Percentiles rank a stretch among this genome's conserved stretches.
phyloP scores from a whole-genome alignment of 179 eudicot species.

The Patellifolia procumbens region DNA sequence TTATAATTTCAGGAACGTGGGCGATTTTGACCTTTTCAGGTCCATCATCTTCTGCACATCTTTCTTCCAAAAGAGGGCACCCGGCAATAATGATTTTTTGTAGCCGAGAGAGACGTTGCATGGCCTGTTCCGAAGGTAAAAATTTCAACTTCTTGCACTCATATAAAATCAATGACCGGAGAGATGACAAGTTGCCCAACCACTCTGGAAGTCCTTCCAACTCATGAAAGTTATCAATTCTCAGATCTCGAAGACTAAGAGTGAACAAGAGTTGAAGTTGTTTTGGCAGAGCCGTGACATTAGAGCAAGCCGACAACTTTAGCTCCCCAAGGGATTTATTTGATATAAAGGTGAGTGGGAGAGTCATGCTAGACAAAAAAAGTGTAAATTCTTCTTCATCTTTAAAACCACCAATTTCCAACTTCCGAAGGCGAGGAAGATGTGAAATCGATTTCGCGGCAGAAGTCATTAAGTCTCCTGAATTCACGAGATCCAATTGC shows the following conservation, averaged over 20 bases:
- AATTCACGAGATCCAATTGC: background rate
- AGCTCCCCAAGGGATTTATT: background rate
- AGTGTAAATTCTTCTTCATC: background rate
- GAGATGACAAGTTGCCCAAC: conserved; percentile 13
- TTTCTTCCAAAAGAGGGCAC: conserved; percentile 13
- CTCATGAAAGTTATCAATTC: background rate
- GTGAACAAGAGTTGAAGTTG: conserved; percentile 4
- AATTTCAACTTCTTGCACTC: background rate
- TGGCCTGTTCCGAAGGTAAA: conserved; percentile 12
- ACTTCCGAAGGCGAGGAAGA: background rate
- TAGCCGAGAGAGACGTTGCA: conserved; percentile 9
- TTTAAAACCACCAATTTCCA: conserved; percentile 6
- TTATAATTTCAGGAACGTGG: background rate
- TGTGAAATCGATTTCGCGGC: background rate
- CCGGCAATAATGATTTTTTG: background rate
- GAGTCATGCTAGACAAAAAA: conserved; percentile 11
- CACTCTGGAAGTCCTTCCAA: conserved; percentile 20
- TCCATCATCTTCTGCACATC: background rate
- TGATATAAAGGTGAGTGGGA: background rate
- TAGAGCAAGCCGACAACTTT: background rate
- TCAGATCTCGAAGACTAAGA: background rate
- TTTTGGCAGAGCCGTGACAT: conserved; percentile 10
- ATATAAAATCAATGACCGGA: background rate
- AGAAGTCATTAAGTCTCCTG: conserved; percentile 11
- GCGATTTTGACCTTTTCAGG: conserved; percentile 15